These are phyloP conservation scores for Gaeumannomyces sp. DNA, from an alignment of 2,329 filamentous ascomycete species.

Conservation along the genomic window DNA sequence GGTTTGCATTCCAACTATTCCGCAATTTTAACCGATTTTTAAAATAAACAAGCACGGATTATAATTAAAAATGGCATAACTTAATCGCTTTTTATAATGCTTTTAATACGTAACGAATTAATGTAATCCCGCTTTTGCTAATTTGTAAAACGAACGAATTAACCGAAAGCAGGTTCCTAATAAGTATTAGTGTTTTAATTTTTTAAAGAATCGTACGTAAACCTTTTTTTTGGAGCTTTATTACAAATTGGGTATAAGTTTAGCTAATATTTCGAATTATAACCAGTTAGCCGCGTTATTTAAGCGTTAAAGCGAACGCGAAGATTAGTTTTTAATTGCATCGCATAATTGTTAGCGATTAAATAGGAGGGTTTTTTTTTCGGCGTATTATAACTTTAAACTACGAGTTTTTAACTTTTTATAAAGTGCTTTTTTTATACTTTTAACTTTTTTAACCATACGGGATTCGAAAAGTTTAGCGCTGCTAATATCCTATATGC, in stretches of 20 bases:
- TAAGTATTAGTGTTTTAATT: neutral
- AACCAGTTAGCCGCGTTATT: too few species aligned
- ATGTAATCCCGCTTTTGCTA: neutral
- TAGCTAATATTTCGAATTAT: too few species aligned
- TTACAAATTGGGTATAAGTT: too few species aligned
- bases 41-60: neutral
- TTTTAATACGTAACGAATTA: neutral
- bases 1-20: neutral
- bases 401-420: too few species aligned
- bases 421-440: neutral
- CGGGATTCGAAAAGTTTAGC: too few species aligned
- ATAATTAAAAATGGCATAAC: neutral
- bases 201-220: neutral
- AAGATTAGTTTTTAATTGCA: neutral
- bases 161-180: neutral
- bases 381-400: too few species aligned
- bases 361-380: too few species aligned
- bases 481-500: too few species aligned
- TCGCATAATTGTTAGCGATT: neutral
- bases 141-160: neutral
- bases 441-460: too few species aligned
- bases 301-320: neutral
- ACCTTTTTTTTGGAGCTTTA: too few species aligned
- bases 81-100: neutral
- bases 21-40: neutral